Base-by-base conservation (phyloP, 495 filamentous ascomycete genomes). In the Lasiosphaeris hirsuta region DNA sequence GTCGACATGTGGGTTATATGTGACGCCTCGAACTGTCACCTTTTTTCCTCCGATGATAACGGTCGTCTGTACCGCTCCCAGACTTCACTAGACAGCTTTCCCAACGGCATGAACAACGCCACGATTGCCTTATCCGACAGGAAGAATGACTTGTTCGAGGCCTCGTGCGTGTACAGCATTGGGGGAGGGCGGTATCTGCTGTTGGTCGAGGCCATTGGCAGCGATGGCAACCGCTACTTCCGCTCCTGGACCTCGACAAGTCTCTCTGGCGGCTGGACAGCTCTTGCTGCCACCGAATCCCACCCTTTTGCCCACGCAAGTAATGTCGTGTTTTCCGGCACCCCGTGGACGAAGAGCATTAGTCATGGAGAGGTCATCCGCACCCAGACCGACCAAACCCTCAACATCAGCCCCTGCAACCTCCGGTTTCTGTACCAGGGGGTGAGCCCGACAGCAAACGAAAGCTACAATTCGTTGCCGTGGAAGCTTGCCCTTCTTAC, bases 1-100 rank as follows among this genome's bases (percentile, higher is more conserved):
- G 65, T 64, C 18, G 65, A 67, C 54, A 67, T 67, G 65, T 67
- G 65, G 65, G 65, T 64, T 15, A 65, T 67, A 36, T 67, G 65
- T 57, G 62, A 64, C 51, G 42, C 35, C 1, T n/a, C 18, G 7
- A 40, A 35, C 30, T 65, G 65, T 51, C 57, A 64, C 50, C 52
- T 67, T 0, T 67, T 67, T 51, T 64, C 62, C 23, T 62, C 62
- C 1, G 62, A 67, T 57, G 65, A 67, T 48, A 67, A 67, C 48
- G 65, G 65, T 13, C 62, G 57, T n/a, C 59, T 67, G 10, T 67
- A 67, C 59, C 62, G 65, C 13, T 63, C 59, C 3, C 14, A 64
- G 30, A 67, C 62, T 0, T 33, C 37, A 7, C 17, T 67, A 0
- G 46, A 17, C 13, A 35, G 58, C 18, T 67, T 63, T 30, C 65